Evolutionary conservation across 805 yeast genomes (phyloP), one percentile per base, ranked within the genome.

Genomic region (Zygosaccharomyces siamensis): DNA sequence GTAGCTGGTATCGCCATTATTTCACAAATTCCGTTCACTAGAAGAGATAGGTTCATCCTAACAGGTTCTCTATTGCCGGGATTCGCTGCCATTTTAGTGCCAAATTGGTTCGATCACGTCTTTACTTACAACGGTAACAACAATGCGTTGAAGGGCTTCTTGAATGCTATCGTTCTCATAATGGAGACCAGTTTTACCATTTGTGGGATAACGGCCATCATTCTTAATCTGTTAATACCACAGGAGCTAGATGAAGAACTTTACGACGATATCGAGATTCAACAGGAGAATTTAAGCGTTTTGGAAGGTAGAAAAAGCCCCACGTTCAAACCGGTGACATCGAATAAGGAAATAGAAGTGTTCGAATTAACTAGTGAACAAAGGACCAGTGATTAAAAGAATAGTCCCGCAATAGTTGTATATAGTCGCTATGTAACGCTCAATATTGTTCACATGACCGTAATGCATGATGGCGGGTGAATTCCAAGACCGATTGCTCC

Each of bases 111-210:
- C 59, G 63, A 68, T 46, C 60, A 71, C 52, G 78, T 85, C 11
- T 84, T 85, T 70, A 79, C 87, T 16, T 85, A 85, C 68, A 47
- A 61, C 2, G 90, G 90, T n/a, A 59, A 61, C 55, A 84, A 85
- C 69, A 58, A 62, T 23, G 73, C 79, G 1, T 71, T 83, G 40
- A 56, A 60, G 41, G 90, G 92, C 0, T 80, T 85, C 66, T 69
- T 79, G 45, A 78, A 83, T 60, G 90, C 90, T 40, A 80, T 85
- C 48, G 73, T 76, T 21, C 74, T 85, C 49, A 82, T 85, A 42
- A 77, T 83, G 80, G 86, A 83, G 62, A 81, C 88, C 4, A 84
- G 88, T 12, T 84, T 80, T 60, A 87, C 90, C 18, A 70, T 84
- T 26, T 76, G 84, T 38, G 92, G 89, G 11, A 70, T 85, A 52